Percentiles rank a stretch among this genome's conserved stretches.
Conservation (phyloP, 2,329 filamentous ascomycete species). For the Diaporthe caulivora region DNA sequence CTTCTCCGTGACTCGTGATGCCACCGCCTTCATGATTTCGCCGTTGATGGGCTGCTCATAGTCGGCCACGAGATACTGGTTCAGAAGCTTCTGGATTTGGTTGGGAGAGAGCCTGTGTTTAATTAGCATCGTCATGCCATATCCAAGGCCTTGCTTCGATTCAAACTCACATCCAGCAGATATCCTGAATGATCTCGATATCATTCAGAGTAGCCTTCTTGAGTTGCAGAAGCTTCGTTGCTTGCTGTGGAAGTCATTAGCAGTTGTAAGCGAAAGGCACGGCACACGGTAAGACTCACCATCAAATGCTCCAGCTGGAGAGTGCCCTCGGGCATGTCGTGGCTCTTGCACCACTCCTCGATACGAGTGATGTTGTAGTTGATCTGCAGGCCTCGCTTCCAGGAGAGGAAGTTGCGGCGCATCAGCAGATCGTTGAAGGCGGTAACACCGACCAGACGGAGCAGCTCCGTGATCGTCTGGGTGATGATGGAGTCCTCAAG, state of each 20-base stretch:
- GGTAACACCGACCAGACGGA: slow-evolving; percentile 93
- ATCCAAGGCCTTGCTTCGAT: background rate
- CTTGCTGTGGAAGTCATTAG: slow-evolving; percentile 73
- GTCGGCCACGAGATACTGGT: slow-evolving; percentile 98
- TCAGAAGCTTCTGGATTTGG: slow-evolving; percentile 98
- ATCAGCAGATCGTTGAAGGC: slow-evolving; percentile 98
- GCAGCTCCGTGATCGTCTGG: slow-evolving; percentile 93
- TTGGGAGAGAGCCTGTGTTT: slow-evolving; percentile 87
- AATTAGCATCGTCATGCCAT: slow-evolving; percentile 24
- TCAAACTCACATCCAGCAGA: slow-evolving; percentile 95
- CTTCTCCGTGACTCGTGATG: slow-evolving; percentile 97
- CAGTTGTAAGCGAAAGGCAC: background rate
- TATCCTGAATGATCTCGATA: slow-evolving; percentile 99
- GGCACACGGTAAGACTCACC: slow-evolving; percentile 64
- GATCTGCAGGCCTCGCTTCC: slow-evolving; percentile 99
- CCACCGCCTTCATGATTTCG: slow-evolving; percentile 99
- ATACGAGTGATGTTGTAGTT: slow-evolving; percentile 99
- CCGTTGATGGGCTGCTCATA: slow-evolving; percentile 99
- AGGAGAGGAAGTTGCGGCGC: slow-evolving; percentile 97
- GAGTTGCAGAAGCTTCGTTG: slow-evolving; percentile 95
- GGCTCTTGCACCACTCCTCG: slow-evolving; percentile 99
- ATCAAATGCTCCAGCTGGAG: slow-evolving; percentile 98
- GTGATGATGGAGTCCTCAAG: slow-evolving; percentile 96
- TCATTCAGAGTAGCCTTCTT: slow-evolving; percentile 99
- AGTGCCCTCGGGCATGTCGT: slow-evolving; percentile 99